These are phyloP conservation scores for Xylaria hypoxylon DNA, from an alignment of 2,329 filamentous ascomycete species.

Conservation along the genomic window DNA sequence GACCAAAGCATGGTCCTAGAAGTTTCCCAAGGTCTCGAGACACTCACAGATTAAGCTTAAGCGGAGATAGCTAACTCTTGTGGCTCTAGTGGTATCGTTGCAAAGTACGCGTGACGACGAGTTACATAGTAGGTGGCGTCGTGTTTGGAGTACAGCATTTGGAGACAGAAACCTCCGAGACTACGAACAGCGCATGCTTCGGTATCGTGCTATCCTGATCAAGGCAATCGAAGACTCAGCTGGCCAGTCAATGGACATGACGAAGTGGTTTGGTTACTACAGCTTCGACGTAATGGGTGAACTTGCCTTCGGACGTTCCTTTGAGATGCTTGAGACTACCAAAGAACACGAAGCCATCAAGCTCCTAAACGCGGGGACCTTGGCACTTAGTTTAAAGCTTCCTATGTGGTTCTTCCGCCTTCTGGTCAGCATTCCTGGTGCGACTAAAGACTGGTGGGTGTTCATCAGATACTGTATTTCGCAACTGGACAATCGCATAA, in stretches of 20 bases:
- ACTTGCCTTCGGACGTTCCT: slow-evolving; percentile 48
- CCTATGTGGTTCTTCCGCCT: slow-evolving; percentile 39
- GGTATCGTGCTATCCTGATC: slow-evolving; percentile 27
- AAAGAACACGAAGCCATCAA: slow-evolving; percentile 33
- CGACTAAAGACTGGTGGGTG: slow-evolving; percentile 19
- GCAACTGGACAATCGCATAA: slow-evolving; percentile 19
- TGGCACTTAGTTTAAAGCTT: slow-evolving; percentile 18
- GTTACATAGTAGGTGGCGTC: slow-evolving; percentile 31
- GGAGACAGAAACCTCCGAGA: slow-evolving; percentile 34
- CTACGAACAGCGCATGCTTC: slow-evolving; percentile 31
- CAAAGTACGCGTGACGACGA: slow-evolving; percentile 29
- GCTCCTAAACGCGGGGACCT: slow-evolving; percentile 20
- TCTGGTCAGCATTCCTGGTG: slow-evolving; percentile 20
- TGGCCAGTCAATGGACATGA: slow-evolving; percentile 30
- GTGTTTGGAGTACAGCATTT: slow-evolving; percentile 38
- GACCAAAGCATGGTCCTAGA: background rate
- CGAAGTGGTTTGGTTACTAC: slow-evolving; percentile 42
- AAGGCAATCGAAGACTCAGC: slow-evolving; percentile 19
- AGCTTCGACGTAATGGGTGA: slow-evolving; percentile 49
- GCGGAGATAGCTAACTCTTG: background rate
- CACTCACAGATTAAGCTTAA: background rate
- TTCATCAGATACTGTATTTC: slow-evolving; percentile 24
- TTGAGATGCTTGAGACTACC: slow-evolving; percentile 45
- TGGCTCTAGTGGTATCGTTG: slow-evolving; percentile 17
- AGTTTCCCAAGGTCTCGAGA: background rate